These are phyloP conservation scores for Crithidia mellificae DNA, from an alignment of 208 protist genomes.

Conservation along the genomic window DNA sequence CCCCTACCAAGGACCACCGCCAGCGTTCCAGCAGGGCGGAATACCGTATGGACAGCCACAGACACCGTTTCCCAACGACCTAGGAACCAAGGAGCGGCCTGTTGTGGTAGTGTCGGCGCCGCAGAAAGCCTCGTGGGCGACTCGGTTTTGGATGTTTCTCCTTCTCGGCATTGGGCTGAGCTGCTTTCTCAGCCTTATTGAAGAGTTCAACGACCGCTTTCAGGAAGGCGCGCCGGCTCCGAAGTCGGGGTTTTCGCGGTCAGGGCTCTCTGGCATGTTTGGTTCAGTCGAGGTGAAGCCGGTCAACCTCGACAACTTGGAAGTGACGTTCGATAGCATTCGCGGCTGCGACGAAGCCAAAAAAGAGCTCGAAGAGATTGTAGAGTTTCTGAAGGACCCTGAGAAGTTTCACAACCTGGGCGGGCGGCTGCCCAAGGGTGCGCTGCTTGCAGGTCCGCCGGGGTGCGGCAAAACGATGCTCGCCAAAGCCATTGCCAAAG, in stretches of 20 bases:
- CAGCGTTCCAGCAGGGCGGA: slow-evolving; percentile 22
- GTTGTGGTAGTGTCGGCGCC: slow-evolving; percentile 78
- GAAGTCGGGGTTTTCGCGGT: slow-evolving; percentile 33
- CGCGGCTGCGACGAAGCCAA: slow-evolving; percentile 92
- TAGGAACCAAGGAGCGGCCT: slow-evolving; percentile 78
- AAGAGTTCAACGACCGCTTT: slow-evolving; percentile 33
- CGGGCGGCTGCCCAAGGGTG: slow-evolving; percentile 95
- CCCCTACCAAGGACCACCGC: slow-evolving; percentile 14
- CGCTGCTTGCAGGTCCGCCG: slow-evolving; percentile 97
- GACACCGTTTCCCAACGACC: slow-evolving; percentile 37
- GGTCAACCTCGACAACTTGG: slow-evolving; percentile 77
- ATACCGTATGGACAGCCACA: slow-evolving; percentile 19
- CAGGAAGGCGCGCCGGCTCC: slow-evolving; percentile 35
- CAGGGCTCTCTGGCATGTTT: slow-evolving; percentile 45
- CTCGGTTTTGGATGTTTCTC: slow-evolving; percentile 66
- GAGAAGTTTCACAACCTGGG: slow-evolving; percentile 93
- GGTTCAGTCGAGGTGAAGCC: slow-evolving; percentile 61
- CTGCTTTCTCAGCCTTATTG: slow-evolving; percentile 51
- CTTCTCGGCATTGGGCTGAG: slow-evolving; percentile 78
- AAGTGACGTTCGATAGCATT: slow-evolving; percentile 87
- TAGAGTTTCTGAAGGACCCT: slow-evolving; percentile 95
- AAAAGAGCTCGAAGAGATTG: slow-evolving; percentile 91
- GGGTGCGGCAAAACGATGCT: slow-evolving; percentile 97
- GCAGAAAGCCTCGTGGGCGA: slow-evolving; percentile 66
- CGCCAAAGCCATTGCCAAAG: slow-evolving; percentile 92